Conservation (phyloP, 1,139 yeast species). For the Sugiyamaella pinicola region DNA sequence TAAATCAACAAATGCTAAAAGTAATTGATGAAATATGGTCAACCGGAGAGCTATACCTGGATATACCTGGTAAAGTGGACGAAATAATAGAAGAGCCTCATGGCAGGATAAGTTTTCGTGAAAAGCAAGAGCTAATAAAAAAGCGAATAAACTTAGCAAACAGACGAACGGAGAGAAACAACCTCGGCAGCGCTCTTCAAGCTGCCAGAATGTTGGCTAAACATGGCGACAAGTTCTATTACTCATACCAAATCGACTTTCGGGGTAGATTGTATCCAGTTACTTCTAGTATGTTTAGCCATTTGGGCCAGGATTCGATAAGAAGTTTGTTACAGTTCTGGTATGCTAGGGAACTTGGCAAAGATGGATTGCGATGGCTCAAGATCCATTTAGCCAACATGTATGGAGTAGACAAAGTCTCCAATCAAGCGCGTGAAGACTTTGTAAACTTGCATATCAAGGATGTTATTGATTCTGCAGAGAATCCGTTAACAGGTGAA, state of each 20-base stretch:
- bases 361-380: conserved; percentile 60
- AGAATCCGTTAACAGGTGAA: conserved; percentile 47
- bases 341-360: conserved; percentile 64
- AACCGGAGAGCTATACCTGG: conserved; percentile 58
- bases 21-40: conserved; percentile 77
- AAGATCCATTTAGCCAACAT: conserved; percentile 69
- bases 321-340: conserved; percentile 64
- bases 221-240: conserved; percentile 72
- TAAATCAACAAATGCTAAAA: conserved; percentile 65
- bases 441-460: conserved; percentile 55
- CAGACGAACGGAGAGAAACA: conserved; percentile 49
- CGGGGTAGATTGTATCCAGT: conserved; percentile 96
- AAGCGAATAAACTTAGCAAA: conserved; percentile 59
- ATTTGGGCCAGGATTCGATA: conserved; percentile 65
- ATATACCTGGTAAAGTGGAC: conserved; percentile 59
- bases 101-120: conserved; percentile 43
- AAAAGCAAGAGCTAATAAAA: conserved; percentile 44
- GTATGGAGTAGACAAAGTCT: conserved; percentile 62
- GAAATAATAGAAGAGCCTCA: conserved; percentile 52
- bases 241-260: conserved; percentile 92
- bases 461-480: conserved; percentile 54
- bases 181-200: conserved; percentile 61
- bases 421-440: conserved; percentile 55
- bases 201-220: conserved; percentile 73
- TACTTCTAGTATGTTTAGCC: conserved; percentile 66